phyloP scores from a whole-genome alignment of 2,329 filamentous ascomycete species.

The Exophiala xenobiotica region DNA sequence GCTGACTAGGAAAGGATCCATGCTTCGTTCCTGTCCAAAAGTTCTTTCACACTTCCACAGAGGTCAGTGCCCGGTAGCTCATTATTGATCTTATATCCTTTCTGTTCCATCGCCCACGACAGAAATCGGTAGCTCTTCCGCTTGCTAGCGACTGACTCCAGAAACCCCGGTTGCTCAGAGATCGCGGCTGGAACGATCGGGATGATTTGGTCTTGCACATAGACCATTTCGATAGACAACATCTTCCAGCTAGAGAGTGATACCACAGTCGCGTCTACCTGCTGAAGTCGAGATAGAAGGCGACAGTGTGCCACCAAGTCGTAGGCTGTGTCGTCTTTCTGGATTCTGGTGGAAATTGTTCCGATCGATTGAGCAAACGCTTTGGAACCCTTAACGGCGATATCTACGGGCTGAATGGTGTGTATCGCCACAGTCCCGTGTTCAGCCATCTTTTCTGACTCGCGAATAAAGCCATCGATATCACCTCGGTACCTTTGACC shows the following conservation, averaged over 20 bases:
- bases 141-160: neutral
- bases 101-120: neutral
- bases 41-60: neutral
- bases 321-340: constrained; percentile 9
- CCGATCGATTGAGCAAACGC: constrained; percentile 14
- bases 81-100: neutral
- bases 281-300: neutral
- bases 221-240: constrained; percentile 22
- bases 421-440: neutral
- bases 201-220: constrained; percentile 5
- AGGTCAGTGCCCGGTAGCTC: neutral
- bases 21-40: neutral
- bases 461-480: constrained; percentile 11
- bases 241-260: constrained; percentile 15
- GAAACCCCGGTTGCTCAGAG: neutral
- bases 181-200: neutral
- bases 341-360: constrained; percentile 13
- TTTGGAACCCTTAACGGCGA: constrained; percentile 6
- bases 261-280: neutral
- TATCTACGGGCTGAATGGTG: constrained; percentile 4
- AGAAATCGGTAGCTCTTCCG: neutral
- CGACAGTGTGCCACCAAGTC: neutral
- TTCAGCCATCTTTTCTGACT: neutral
- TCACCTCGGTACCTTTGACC: constrained; percentile 12
- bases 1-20: neutral